Base-by-base conservation (phyloP, 306 rosid species). In the Chamaecrista fasciculata region DNA sequence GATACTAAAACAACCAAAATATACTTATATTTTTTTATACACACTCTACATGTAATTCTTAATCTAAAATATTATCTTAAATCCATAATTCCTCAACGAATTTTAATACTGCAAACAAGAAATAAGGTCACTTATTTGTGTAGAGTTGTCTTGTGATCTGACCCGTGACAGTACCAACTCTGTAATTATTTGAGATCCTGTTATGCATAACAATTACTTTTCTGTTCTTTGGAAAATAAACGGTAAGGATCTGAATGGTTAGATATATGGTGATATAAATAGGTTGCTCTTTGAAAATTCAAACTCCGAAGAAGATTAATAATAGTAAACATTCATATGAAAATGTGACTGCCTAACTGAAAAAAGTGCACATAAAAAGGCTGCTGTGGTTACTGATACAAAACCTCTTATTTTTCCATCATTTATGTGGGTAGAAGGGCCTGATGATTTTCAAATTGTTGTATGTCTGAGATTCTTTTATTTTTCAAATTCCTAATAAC, bases 401-500 rank as follows among this genome's bases (percentile, higher is more conserved):
- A 53, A 25, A 24, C 1, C 20, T 44, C 20, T n/a, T 14, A 2
- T 14, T 36, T 12, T 14, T n/a, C n/a, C n/a, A n/a, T n/a, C n/a
- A n/a, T n/a, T 39, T 74, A 18, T 57, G 28, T 70, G 58, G 25
- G 53, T 57, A 60, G 61, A 16, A 8, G 39, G 50, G 70, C 55
- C 57, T 37, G 33, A 26, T 10, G 49, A 19, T 76, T 46, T 29
- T 71, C 33, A 46, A 49, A 61, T 16, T 60, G 55, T 66, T 61
- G 39, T 15, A 43, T 18, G 20, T 52, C 16, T 63, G 20, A 28
- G 24, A 11, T 72, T 64, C 34, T 67, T 28, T 26, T 49, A 31
- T 59, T 50, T 60, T 16, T 59, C 53, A 7, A 31, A 24, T 68
- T 56, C 50, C 25, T 33, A 16, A 42, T 60, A 78, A 63, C 23